Evolutionary conservation across 1,284 basidiomycete genomes (phyloP), one percentile per base, ranked within the genome.

Genomic region (Rhodotorula sp.): DNA sequence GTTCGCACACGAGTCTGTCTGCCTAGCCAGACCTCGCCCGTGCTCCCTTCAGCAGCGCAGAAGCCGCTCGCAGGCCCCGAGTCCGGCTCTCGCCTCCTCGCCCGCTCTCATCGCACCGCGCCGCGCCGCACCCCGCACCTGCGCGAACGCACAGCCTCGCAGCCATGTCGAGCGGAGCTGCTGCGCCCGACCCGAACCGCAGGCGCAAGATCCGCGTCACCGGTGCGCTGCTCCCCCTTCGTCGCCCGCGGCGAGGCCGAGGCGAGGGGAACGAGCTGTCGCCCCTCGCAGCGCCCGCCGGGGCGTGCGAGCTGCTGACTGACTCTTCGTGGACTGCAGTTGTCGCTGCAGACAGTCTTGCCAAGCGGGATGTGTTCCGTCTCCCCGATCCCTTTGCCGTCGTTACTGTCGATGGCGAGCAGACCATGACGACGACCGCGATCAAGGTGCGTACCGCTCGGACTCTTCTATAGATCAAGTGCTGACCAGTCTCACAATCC

Each of bases 301-400:
- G 17, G 53, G 44, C 10, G 21, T n/a, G 41, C 45, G 57, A 59
- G n/a, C 14, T 7, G 10, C 27, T 25, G 27, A 61, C 48, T 14
- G 34, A 34, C 49, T 16, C 5, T 27, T 12, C 23, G 8, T 9
- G 27, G 41, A 25, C 3, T 10, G 25, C 81, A 93, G 92, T 93
- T 75, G 92, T 94, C 74, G 92, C 92, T 61, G 92, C 92, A 57
- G 92, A 93, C 81, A 90, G 90, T 50, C 85, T 94, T 46, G 90
- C 90, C 71, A 94, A 94, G 84, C 89, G 92, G 59, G 92, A 94
- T 84, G 90, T 94, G 23, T 93, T 94, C 80, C 87, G 92, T 65
- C 88, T 96, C 14, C 93, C 93, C 2, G 93, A 95, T 80, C 93
- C 94, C 23, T 97, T 97, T 80, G 93, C 93, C 17, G 92, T 97